phyloP scores from a whole-genome alignment of 768 basidiomycete genomes.

The Lentinula detonsa region DNA sequence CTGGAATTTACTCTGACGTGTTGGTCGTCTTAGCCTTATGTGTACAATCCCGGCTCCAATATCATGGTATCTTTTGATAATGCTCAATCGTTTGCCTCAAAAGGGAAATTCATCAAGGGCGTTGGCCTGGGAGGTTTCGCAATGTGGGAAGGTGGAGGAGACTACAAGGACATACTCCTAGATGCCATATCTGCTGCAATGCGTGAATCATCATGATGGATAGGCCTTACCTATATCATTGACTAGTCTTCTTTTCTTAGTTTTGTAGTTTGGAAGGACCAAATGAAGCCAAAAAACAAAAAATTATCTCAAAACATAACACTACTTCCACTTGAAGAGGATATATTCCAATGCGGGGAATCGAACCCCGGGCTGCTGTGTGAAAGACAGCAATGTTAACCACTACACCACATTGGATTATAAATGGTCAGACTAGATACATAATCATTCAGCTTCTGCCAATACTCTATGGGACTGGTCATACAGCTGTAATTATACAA shows the following conservation, averaged over 20 bases:
- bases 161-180: slow-evolving; percentile 41
- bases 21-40: slow-evolving; percentile 28
- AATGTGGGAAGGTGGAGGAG: slow-evolving; percentile 71
- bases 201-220: background rate
- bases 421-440: too few relatives aligned
- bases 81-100: slow-evolving; percentile 38
- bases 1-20: background rate
- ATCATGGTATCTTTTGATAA: slow-evolving; percentile 48
- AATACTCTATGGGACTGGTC: too few relatives aligned
- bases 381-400: slow-evolving; percentile 4
- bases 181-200: slow-evolving; percentile 24
- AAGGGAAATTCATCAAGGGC: slow-evolving; percentile 47
- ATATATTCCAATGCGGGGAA: slow-evolving; percentile 6
- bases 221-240: background rate
- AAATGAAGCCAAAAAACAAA: too few relatives aligned
- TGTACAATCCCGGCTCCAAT: slow-evolving; percentile 34
- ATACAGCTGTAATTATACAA: too few relatives aligned
- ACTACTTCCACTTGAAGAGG: too few relatives aligned
- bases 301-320: too few relatives aligned
- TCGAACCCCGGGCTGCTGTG: slow-evolving; percentile 6
- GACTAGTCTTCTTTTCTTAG: background rate
- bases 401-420: slow-evolving; percentile 4
- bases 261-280: background rate
- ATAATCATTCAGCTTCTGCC: too few relatives aligned
- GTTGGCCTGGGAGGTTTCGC: slow-evolving; percentile 53